phyloP scores from a whole-genome alignment of 225 moss, liverwort and hornwort genomes.

The Rhytidiadelphus loreus region DNA sequence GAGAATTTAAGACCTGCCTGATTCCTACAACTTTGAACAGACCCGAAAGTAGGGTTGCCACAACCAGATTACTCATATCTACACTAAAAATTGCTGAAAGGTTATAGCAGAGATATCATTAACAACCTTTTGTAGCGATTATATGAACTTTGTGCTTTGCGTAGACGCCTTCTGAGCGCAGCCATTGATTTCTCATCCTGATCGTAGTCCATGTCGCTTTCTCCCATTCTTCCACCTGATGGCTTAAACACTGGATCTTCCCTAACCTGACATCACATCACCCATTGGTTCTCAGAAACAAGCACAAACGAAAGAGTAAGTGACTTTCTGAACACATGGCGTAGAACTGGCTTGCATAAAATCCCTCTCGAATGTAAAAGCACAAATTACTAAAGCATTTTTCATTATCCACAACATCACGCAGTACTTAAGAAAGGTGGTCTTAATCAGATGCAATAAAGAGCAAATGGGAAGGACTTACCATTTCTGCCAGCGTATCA shows the following conservation, averaged over 20 bases:
- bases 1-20: neutral
- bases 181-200: constrained; percentile 98
- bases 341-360: neutral
- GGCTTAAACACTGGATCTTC: constrained; percentile 97
- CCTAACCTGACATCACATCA: constrained; percentile 42
- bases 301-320: neutral
- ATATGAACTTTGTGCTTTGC: constrained; percentile 81
- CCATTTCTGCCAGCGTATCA: constrained; percentile 77
- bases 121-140: constrained; percentile 89
- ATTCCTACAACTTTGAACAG: neutral
- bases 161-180: constrained; percentile 82
- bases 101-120: neutral
- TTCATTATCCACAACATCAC: neutral
- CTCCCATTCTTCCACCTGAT: constrained; percentile 98
- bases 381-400: neutral
- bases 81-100: neutral
- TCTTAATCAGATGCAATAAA: neutral
- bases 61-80: neutral
- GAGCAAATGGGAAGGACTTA: neutral
- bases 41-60: neutral
- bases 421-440: neutral
- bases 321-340: neutral
- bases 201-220: constrained; percentile 99
- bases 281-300: neutral
- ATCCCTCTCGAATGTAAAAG: neutral